These are phyloP conservation scores for Syncephalis plumigaleata DNA, from an alignment of 371 early-diverging fungal genomes.

Conservation along the genomic window DNA sequence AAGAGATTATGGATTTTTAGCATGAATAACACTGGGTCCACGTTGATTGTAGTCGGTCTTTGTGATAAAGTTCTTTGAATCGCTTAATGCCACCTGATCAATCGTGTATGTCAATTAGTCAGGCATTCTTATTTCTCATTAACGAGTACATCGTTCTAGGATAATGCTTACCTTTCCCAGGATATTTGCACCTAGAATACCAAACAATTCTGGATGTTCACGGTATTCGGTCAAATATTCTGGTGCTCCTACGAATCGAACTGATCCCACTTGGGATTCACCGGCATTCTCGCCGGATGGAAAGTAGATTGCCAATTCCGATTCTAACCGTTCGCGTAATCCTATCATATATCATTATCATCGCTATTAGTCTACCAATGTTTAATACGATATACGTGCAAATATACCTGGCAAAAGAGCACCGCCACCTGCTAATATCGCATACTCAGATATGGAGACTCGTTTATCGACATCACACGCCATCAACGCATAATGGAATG, in stretches of 20 bases:
- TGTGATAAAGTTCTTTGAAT: slow-evolving; percentile 48
- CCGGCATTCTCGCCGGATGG: slow-evolving; percentile 54
- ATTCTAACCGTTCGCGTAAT: slow-evolving; percentile 35
- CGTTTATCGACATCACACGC: slow-evolving; percentile 64
- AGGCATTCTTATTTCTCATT: no score
- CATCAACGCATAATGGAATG: slow-evolving; percentile 38
- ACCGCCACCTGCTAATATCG: slow-evolving; percentile 52
- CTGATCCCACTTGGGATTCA: slow-evolving; percentile 53
- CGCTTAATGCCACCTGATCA: slow-evolving; percentile 38
- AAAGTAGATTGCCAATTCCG: slow-evolving; percentile 28
- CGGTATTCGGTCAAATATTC: slow-evolving; percentile 58
- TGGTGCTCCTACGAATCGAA: slow-evolving; percentile 50
- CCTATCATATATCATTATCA: slow-evolving; percentile 11
- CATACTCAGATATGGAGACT: slow-evolving; percentile 60
- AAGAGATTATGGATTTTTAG: slow-evolving; percentile 20
- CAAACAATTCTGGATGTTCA: slow-evolving; percentile 39
- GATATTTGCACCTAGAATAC: slow-evolving; percentile 58
- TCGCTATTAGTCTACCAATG: neutral
- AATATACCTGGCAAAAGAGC: slow-evolving; percentile 23
- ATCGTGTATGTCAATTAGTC: neutral
- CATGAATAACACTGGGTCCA: slow-evolving; percentile 51
- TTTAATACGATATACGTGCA: neutral
- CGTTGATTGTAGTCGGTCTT: slow-evolving; percentile 69
- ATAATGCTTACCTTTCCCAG: slow-evolving; percentile 66
- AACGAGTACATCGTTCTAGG: no score